Evolutionary conservation across 2,329 filamentous ascomycete species (phyloP).

Genomic region (Penicillium sp.): DNA sequence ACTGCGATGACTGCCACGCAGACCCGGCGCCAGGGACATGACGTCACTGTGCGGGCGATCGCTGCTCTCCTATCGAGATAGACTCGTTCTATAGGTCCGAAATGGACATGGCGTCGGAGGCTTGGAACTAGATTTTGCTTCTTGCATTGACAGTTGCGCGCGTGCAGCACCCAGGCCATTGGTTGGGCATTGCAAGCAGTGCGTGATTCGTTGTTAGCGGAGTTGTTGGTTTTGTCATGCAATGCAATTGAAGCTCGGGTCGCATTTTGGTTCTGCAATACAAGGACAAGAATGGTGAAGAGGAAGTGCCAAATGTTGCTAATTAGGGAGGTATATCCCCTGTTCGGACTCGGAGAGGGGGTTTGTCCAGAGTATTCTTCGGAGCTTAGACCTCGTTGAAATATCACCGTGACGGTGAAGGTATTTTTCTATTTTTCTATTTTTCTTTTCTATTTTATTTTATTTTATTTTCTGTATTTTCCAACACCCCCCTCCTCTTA

Average conservation of each 20-base stretch:
- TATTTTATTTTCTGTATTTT: no score
- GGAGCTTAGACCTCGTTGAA: no score
- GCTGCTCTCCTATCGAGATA: neutral
- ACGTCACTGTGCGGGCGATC: conserved; percentile 18
- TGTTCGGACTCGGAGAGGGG: no score
- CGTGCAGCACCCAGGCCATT: neutral
- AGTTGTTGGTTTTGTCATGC: conserved; percentile 5
- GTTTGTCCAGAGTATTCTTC: no score
- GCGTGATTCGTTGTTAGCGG: neutral
- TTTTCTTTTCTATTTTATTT: no score
- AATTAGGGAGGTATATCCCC: neutral
- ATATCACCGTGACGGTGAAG: neutral
- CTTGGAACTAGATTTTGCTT: conserved; percentile 4
- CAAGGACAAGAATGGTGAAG: neutral
- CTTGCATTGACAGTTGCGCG: neutral
- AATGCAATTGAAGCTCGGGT: neutral
- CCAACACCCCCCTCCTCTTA: neutral
- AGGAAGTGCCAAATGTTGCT: neutral
- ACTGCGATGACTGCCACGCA: conserved; percentile 3
- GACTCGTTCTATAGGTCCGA: neutral
- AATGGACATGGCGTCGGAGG: neutral
- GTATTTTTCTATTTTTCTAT: neutral
- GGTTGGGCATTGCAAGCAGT: neutral
- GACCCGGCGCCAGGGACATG: conserved; percentile 7
- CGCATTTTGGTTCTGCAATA: neutral